Conservation (phyloP, 2,329 filamentous ascomycete genomes). For the Bipolaris victoriae region DNA sequence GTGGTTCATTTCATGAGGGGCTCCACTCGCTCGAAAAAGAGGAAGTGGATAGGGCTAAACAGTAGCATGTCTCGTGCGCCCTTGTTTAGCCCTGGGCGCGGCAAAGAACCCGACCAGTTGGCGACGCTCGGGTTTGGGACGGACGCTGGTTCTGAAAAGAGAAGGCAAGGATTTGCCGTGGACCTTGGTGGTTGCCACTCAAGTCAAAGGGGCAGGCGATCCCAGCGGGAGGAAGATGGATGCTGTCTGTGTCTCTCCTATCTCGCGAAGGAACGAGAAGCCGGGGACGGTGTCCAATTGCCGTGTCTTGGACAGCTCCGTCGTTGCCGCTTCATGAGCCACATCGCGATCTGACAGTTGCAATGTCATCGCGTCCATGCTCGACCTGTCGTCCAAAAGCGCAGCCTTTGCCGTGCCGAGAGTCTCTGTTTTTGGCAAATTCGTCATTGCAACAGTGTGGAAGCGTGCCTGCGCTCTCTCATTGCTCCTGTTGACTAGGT, state of each 20-base stretch:
- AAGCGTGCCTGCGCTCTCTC: too few relatives aligned
- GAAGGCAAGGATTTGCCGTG: constrained; percentile 2
- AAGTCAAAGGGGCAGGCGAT: constrained; percentile 10
- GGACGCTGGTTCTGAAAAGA: not conserved
- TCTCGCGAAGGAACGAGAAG: not conserved
- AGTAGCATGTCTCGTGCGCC: not conserved
- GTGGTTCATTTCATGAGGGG: not conserved
- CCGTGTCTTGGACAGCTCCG: constrained; percentile 8
- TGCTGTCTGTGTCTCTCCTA: not conserved
- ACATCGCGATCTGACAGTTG: constrained; percentile 7
- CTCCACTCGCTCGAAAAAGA: not conserved
- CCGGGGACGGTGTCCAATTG: constrained; percentile 1
- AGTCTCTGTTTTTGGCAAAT: not conserved
- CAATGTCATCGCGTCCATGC: not conserved
- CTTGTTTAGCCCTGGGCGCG: not conserved
- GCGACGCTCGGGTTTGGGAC: constrained; percentile 6
- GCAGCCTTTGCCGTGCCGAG: not conserved
- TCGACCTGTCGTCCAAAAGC: not conserved
- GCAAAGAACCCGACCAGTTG: not conserved
- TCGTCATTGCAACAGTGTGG: too few relatives aligned
- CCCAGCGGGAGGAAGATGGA: not conserved
- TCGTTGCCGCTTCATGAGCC: constrained; percentile 3
- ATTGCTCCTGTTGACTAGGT: too few relatives aligned
- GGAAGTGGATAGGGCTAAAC: not conserved
- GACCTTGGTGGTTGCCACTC: not conserved